Base-by-base conservation (phyloP, 768 basidiomycete species). In the Agaricus subrufescens region DNA sequence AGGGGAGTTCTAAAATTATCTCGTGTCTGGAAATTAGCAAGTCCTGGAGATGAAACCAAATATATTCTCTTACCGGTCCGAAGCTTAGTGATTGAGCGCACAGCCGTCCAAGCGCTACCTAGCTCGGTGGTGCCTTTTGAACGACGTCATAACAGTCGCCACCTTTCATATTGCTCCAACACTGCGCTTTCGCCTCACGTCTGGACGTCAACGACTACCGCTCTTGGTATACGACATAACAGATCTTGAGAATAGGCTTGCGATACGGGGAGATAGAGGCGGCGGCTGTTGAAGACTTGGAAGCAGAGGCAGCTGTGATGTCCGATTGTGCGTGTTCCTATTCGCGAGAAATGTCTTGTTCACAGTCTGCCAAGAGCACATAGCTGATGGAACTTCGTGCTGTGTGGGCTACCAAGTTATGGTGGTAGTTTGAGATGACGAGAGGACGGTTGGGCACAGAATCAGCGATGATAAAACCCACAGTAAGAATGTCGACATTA, bases 221-320 rank as follows among this genome's bases (percentile, higher is more conserved):
- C 81, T 78, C 29, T 74, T 75, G 1, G 76, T 73, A 60, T 80
- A 77, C 2, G 89, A 86, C 80, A 92, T 80, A 6, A 65, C 91
- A 93, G 14, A 92, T 84, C 59, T 84, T 76, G 46, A 83, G 65
- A 50, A 66, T 71, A 1, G 89, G 85, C 46, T 78, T 81, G 26
- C 84, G 76, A 61, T 82, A 78, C 11, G 86, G 83, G 1, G 90
- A 91, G n/a, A n/a, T n/a, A 0, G 89, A 89, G 0, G 84, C 82
- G 29, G 91, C 69, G 2, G 74, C 73, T 47, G 81, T 68, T 1
- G 82, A 74, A 1, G 74, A 67, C 8, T 67, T 62, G 1, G 73
- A 63, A 58, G 82, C 78, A 64, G 72, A 79, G 8, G 72, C 66
- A 1, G 77, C 78, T 44, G 71, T 73, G 10, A 89, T 76, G 65